These are phyloP conservation scores for Pelargonium cotyledonis DNA, from an alignment of 441 rosid species.

Conservation along the genomic window DNA sequence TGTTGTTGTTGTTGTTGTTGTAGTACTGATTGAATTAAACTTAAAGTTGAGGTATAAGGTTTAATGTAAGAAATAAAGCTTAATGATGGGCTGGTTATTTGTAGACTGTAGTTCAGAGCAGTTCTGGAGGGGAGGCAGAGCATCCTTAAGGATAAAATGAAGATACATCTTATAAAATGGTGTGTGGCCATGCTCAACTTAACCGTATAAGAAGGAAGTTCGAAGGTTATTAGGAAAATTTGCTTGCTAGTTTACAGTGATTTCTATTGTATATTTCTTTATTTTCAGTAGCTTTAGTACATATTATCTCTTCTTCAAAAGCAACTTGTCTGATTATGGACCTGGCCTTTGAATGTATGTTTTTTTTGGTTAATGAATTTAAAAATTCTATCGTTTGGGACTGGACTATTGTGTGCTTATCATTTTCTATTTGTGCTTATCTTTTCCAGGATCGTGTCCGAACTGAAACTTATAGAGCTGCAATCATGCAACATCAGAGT, in stretches of 20 bases:
- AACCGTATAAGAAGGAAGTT: not conserved
- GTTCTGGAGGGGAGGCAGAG: not conserved
- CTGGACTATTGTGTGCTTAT: not conserved
- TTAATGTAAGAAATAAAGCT: not conserved
- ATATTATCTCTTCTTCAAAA: not conserved
- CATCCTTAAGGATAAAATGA: not conserved
- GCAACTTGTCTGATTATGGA: not conserved
- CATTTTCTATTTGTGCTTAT: conserved; percentile 15
- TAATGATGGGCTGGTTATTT: not conserved
- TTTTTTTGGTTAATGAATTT: not conserved
- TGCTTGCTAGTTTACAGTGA: not conserved
- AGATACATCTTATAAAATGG: not conserved
- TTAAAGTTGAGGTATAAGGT: not conserved
- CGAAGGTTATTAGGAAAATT: not conserved
- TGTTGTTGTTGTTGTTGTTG: too few species aligned
- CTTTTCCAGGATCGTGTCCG: conserved; percentile 71
- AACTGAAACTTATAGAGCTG: conserved; percentile 72
- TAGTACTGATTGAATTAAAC: not conserved
- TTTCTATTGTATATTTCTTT: not conserved
- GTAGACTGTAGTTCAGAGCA: not conserved
- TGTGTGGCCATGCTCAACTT: too few species aligned
- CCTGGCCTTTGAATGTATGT: not conserved
- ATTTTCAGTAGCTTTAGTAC: not conserved
- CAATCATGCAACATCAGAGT: conserved; percentile 78
- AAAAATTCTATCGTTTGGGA: conserved; percentile 2